These are phyloP conservation scores for Grosmannia clavigera DNA, from an alignment of 2,329 filamentous ascomycete species.

Conservation along the genomic window DNA sequence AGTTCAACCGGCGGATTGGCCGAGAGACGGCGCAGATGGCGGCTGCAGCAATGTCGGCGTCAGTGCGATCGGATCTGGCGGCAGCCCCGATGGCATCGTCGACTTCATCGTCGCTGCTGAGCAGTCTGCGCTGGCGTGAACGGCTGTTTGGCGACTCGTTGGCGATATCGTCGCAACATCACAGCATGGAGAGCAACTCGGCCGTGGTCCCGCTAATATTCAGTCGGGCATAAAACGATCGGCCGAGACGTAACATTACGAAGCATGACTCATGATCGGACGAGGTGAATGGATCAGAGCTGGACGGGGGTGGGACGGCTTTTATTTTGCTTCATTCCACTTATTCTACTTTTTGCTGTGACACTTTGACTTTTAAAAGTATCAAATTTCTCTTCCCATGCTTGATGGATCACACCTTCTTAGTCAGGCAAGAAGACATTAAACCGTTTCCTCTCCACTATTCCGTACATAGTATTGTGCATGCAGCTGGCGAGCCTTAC, in stretches of 20 bases:
- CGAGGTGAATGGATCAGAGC: background rate
- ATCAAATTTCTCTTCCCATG: no score
- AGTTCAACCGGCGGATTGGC: slow-evolving; percentile 26
- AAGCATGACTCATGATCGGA: background rate
- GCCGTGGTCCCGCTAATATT: slow-evolving; percentile 49
- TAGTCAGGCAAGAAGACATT: no score
- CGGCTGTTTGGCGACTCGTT: slow-evolving; percentile 25
- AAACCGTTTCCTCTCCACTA: no score
- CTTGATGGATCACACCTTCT: no score
- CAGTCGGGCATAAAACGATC: slow-evolving; percentile 26
- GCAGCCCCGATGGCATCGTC: slow-evolving; percentile 4
- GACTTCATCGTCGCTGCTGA: slow-evolving; percentile 17
- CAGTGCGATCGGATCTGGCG: slow-evolving; percentile 11
- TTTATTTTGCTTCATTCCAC: background rate
- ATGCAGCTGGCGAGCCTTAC: no score
- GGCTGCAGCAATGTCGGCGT: slow-evolving; percentile 3
- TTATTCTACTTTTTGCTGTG: background rate
- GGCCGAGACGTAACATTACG: background rate
- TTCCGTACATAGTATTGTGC: no score
- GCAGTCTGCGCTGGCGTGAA: slow-evolving; percentile 26
- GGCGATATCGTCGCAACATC: slow-evolving; percentile 14
- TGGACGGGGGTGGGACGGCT: background rate
- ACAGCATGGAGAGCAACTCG: slow-evolving; percentile 39
- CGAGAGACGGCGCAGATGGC: slow-evolving; percentile 8
- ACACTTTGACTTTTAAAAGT: no score